phyloP scores from a whole-genome alignment of 2,329 filamentous ascomycete species.

The Claviceps purpurea region DNA sequence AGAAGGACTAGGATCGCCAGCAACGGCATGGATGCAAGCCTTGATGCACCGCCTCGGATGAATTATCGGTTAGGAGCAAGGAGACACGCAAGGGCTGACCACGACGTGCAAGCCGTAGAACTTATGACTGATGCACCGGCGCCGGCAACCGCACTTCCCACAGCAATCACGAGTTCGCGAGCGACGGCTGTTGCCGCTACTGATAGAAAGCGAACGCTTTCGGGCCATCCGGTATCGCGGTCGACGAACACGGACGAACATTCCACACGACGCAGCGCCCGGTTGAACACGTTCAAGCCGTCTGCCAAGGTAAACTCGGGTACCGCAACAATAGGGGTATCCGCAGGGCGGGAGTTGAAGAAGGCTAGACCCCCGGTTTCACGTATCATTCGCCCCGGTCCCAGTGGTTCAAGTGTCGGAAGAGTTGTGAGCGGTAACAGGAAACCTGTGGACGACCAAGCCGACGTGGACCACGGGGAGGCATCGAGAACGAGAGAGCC shows the following conservation, averaged over 20 bases:
- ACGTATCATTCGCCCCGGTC: conserved; percentile 49
- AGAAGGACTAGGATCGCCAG: conserved; percentile 43
- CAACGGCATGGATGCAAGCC: conserved; percentile 35
- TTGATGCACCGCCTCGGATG: conserved; percentile 52
- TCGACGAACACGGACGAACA: conserved; percentile 45
- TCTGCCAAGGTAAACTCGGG: conserved; percentile 52
- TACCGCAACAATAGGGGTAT: conserved; percentile 40
- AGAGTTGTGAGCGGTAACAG: conserved; percentile 84
- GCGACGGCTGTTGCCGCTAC: conserved; percentile 28
- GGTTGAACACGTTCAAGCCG: conserved; percentile 56
- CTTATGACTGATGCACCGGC: conserved; percentile 27
- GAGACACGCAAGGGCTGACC: conserved; percentile 22
- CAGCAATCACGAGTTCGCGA: conserved; percentile 19
- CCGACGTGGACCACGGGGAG: conserved; percentile 60
- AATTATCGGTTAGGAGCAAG: conserved; percentile 40
- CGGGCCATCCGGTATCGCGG: conserved; percentile 55
- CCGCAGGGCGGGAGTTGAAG: conserved; percentile 58
- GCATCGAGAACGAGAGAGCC: conserved; percentile 31
- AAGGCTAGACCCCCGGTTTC: conserved; percentile 66
- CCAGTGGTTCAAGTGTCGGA: conserved; percentile 59
- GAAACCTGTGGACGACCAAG: conserved; percentile 54
- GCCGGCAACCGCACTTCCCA: conserved; percentile 20
- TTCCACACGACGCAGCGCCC: conserved; percentile 51
- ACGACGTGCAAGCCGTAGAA: conserved; percentile 22
- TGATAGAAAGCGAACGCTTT: conserved; percentile 84